Evolutionary conservation across 768 basidiomycete genomes (phyloP).

Genomic region (Candolleomyces efflorescens): DNA sequence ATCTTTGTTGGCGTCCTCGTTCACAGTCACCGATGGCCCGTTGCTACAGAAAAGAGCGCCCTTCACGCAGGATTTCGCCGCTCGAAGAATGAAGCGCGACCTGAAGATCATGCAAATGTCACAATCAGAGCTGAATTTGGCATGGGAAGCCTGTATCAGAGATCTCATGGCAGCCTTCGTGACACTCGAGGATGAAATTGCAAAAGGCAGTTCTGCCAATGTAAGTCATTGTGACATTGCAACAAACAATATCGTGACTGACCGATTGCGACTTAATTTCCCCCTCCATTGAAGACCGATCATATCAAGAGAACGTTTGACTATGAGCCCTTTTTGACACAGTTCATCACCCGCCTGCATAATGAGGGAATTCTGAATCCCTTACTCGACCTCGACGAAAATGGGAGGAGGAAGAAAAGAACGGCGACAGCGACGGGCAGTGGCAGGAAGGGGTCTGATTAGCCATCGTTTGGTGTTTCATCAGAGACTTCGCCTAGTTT

Average conservation of each 20-base stretch:
- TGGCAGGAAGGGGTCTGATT: not conserved
- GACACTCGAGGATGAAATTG: constrained; percentile 46
- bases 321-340: constrained; percentile 57
- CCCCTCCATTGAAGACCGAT: constrained; percentile 37
- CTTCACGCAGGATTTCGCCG: constrained; percentile 42
- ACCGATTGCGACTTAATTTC: no score
- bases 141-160: constrained; percentile 47
- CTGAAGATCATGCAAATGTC: constrained; percentile 42
- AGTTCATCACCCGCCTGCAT: constrained; percentile 39
- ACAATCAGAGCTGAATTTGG: constrained; percentile 24
- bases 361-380: constrained; percentile 43
- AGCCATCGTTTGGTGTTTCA: not conserved
- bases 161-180: constrained; percentile 36
- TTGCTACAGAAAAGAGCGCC: constrained; percentile 20
- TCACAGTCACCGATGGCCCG: constrained; percentile 20
- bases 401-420: constrained; percentile 19
- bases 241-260: no score
- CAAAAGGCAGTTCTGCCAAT: constrained; percentile 37
- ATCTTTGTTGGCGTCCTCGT: constrained; percentile 25
- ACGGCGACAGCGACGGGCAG: not conserved
- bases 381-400: constrained; percentile 34
- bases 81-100: constrained; percentile 38
- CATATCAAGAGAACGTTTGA: constrained; percentile 56
- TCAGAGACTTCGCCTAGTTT: no score
- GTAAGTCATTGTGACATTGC: constrained; percentile 21